Base-by-base conservation (phyloP, 306 rosid genomes). In the Cucurbita argyrosperma region DNA sequence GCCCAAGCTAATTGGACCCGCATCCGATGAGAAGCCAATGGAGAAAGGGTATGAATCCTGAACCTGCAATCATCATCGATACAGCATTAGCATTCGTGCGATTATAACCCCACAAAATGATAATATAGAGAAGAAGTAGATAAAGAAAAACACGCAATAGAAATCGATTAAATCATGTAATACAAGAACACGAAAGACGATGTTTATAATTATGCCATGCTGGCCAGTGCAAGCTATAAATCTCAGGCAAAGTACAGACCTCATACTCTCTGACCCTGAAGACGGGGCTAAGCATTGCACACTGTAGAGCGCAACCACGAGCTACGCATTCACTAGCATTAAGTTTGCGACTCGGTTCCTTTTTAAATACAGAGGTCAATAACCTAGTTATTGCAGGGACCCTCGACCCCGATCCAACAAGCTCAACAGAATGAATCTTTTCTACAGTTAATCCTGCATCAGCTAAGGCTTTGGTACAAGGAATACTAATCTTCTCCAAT, bases 241-340 rank as follows among this genome's bases (percentile, higher is more conserved):
- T 80, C 78, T 79, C 75, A 37, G 50, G 72, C 40, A 69, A 76
- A 46, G 63, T 57, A 86, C 96, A 79, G 70, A 95, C 99, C 97
- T 95, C 96, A 13, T 89, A 95, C 49, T 95, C 99, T 84, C 87
- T 83, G 80, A 89, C 99, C 18, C 89, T 89, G 49, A 85, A 95
- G 78, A 81, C 55, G 8, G 96, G 97, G 82, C 96, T 88, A 12
- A 95, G 97, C 99, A 95, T 95, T 55, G 99, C 99, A 79, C 99
- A 92, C 78, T 88, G 96, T 72, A 95, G 90, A 82, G 97, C 96
- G 72, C 96, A 95, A 75, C 97, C 99, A 66, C 97, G 97, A 74
- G 99, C 97, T 62, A 95, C 99, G 81, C 99, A 95, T 77, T 95
- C 97, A 82, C 99, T 95, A 37, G 96, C 97, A 87, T 95, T 95